These are phyloP conservation scores for Hypoxylon intermedium DNA, from an alignment of 495 filamentous ascomycete genomes.

Conservation along the genomic window DNA sequence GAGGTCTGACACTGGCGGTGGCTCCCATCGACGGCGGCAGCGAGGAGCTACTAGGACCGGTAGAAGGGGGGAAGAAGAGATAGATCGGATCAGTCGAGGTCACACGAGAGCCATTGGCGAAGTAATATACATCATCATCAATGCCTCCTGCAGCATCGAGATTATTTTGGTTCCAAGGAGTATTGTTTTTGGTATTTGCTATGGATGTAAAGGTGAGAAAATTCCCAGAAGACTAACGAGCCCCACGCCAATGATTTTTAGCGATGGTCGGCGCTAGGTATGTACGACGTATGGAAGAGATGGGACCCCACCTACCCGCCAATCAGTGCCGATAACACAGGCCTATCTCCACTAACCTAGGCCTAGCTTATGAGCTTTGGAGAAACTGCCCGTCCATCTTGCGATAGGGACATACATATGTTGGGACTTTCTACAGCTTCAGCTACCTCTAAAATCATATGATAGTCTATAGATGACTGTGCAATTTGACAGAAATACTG, in stretches of 20 bases:
- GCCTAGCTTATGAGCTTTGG: too few relatives aligned
- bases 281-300: not conserved
- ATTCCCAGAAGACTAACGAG: conserved; percentile 24
- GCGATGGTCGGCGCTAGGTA: conserved; percentile 32
- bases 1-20: conserved; percentile 17
- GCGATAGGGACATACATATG: too few relatives aligned
- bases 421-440: conserved; percentile 1
- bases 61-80: conserved; percentile 3
- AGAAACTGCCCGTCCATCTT: too few relatives aligned
- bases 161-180: conserved; percentile 1
- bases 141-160: conserved; percentile 37
- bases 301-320: conserved; percentile 15
- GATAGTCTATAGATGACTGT: too few relatives aligned
- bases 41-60: not conserved
- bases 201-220: too few relatives aligned
- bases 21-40: conserved; percentile 22
- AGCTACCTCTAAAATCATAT: not conserved
- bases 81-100: conserved; percentile 8
- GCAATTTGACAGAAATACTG: too few relatives aligned
- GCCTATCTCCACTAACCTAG: too few relatives aligned
- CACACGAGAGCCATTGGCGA: conserved; percentile 38
- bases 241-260: conserved; percentile 34
- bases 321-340: not conserved
- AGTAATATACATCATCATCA: conserved; percentile 39
- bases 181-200: not conserved